These are phyloP conservation scores for Fusarium sp. DNA, from an alignment of 2,329 filamentous ascomycete genomes.

Conservation along the genomic window DNA sequence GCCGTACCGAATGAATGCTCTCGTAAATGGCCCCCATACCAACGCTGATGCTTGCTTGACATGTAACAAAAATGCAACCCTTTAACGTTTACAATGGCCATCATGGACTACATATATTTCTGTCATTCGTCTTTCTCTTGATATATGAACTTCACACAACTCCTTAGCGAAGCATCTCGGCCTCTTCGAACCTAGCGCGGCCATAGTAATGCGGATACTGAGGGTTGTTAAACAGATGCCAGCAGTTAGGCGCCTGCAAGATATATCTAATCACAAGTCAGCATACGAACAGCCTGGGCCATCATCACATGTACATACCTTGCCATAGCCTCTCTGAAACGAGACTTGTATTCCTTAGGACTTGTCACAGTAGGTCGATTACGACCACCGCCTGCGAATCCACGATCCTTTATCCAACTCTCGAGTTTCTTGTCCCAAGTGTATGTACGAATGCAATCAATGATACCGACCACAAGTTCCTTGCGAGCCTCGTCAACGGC, in stretches of 20 bases:
- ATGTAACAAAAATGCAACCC: conserved; percentile 29
- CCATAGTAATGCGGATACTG: conserved; percentile 55
- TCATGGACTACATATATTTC: conserved; percentile 9
- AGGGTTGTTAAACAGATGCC: conserved; percentile 74
- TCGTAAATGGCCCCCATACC: conserved; percentile 12
- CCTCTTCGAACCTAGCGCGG: conserved; percentile 57
- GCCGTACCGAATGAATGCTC: conserved; percentile 26
- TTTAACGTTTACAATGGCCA: conserved; percentile 14
- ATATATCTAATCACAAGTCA: conserved; percentile 68
- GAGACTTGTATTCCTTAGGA: conserved; percentile 96
- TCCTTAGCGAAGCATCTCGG: conserved; percentile 50
- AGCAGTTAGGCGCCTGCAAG: conserved; percentile 79
- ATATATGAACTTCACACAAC: neutral
- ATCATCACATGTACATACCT: conserved; percentile 68
- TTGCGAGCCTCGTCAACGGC: conserved; percentile 91
- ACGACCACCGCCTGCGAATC: conserved; percentile 79
- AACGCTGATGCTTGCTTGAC: conserved; percentile 31
- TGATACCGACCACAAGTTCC: conserved; percentile 96
- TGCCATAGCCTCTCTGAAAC: conserved; percentile 97
- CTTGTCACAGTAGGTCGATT: conserved; percentile 95
- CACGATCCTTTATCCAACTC: conserved; percentile 98
- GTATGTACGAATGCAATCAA: conserved; percentile 98
- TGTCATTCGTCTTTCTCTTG: neutral
- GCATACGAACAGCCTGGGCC: neutral
- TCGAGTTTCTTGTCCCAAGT: conserved; percentile 99